phyloP scores from a whole-genome alignment of 108 stramenopile species.

The Stephanodiscus minutulus region DNA sequence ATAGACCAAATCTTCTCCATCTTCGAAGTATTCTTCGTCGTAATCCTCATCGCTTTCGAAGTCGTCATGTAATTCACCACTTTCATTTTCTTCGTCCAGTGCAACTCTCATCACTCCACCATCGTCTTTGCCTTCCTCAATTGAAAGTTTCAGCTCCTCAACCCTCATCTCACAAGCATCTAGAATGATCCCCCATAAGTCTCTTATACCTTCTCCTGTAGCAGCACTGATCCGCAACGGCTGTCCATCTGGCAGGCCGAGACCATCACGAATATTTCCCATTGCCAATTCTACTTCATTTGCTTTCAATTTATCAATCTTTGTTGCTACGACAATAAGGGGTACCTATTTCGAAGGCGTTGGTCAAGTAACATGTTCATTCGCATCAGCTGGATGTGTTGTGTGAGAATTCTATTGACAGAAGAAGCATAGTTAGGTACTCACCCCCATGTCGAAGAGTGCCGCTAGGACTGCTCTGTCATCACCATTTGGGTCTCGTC shows the following conservation, averaged over 20 bases:
- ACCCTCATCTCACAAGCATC: conserved; percentile 81
- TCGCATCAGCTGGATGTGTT: no score
- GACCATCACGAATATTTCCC: conserved; percentile 54
- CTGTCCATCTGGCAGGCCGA: conserved; percentile 82
- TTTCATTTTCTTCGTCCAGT: conserved; percentile 25
- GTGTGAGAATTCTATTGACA: no score
- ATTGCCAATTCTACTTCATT: conserved; percentile 53
- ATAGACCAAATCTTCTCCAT: conserved; percentile 65
- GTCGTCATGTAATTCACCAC: conserved; percentile 33
- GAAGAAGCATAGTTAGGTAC: no score
- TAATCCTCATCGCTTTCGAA: conserved; percentile 35
- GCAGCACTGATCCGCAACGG: conserved; percentile 72
- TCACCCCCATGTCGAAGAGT: conserved; percentile 80
- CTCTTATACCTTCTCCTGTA: conserved; percentile 73
- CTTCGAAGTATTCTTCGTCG: conserved; percentile 45
- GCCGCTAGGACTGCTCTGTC: conserved; percentile 87
- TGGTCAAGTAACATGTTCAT: no score
- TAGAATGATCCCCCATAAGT: conserved; percentile 81
- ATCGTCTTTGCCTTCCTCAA: conserved; percentile 54
- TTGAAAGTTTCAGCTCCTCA: conserved; percentile 53
- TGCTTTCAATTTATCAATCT: conserved; percentile 84
- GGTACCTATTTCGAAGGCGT: no score
- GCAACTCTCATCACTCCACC: conserved; percentile 39
- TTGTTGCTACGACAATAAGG: conserved; percentile 87
- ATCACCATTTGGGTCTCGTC: conserved; percentile 79